A percentile compares a stretch with the other conserved stretches of the same genome.
Evolutionary conservation across 1,284 basidiomycete genomes (phyloP).

Genomic region (Irpex sp.): DNA sequence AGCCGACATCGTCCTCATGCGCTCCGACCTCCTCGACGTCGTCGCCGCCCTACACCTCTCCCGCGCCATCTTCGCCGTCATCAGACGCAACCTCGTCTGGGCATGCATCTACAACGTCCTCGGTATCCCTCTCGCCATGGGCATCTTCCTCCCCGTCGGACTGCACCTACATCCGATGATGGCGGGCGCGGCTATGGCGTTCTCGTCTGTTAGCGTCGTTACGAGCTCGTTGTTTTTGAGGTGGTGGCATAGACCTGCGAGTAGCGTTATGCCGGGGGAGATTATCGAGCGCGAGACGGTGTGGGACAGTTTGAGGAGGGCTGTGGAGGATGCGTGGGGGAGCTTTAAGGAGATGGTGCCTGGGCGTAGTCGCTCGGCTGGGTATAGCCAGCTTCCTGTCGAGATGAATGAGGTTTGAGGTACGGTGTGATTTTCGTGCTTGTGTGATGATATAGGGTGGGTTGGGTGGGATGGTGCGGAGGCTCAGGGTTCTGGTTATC

Average conservation of each 20-base stretch:
- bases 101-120: conserved; percentile 91
- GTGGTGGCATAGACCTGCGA: conserved; percentile 75
- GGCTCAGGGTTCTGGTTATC: no score
- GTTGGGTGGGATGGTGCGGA: no score
- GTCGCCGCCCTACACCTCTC: conserved; percentile 94
- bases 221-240: conserved; percentile 82
- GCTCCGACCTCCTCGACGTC: conserved; percentile 92
- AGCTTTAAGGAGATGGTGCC: conserved; percentile 38
- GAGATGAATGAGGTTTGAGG: conserved; percentile 44
- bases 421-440: not conserved
- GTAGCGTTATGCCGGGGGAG: conserved; percentile 66
- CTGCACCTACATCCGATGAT: conserved; percentile 97
- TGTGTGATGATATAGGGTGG: no score
- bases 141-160: conserved; percentile 88
- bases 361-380: conserved; percentile 31
- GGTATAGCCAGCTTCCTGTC: conserved; percentile 66
- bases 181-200: conserved; percentile 97
- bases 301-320: conserved; percentile 38
- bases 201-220: conserved; percentile 94
- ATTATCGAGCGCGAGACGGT: conserved; percentile 31
- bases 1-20: conserved; percentile 97
- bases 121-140: conserved; percentile 99
- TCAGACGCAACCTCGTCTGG: conserved; percentile 87
- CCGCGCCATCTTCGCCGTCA: conserved; percentile 84
- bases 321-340: conserved; percentile 37